Percentiles rank a stretch among this genome's conserved stretches.
Conservation (phyloP, 192 early-diverging fungal genomes). For the Geranomyces variabilis region DNA sequence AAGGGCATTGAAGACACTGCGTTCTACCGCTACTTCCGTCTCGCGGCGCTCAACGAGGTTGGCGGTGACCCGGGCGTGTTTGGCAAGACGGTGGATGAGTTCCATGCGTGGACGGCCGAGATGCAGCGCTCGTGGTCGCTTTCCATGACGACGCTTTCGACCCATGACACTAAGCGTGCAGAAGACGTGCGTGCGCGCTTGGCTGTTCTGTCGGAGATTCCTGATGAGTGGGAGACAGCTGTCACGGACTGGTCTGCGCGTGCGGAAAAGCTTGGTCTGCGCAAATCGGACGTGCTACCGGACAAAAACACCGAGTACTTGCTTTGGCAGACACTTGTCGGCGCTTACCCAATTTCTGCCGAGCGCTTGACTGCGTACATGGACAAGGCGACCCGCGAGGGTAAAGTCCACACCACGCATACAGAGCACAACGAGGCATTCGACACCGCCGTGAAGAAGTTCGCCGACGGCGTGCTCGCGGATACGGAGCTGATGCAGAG, state of each 20-base stretch:
- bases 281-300: background rate
- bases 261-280: conserved; percentile 20
- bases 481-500: conserved; percentile 10
- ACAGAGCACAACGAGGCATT: conserved; percentile 27
- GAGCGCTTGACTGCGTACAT: conserved; percentile 26
- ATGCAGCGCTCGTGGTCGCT: conserved; percentile 34
- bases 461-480: conserved; percentile 14
- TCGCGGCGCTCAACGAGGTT: conserved; percentile 31
- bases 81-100: conserved; percentile 27
- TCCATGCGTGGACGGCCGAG: conserved; percentile 11
- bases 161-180: conserved; percentile 34
- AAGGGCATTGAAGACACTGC: conserved; percentile 39
- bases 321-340: conserved; percentile 33
- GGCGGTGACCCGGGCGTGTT: conserved; percentile 35
- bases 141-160: conserved; percentile 34
- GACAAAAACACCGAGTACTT: conserved; percentile 39
- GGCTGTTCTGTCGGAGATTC: conserved; percentile 33
- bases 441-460: conserved; percentile 8
- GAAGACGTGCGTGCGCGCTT: conserved; percentile 36
- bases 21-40: conserved; percentile 39
- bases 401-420: conserved; percentile 28
- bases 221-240: conserved; percentile 24
- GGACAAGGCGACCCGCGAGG: conserved; percentile 33
- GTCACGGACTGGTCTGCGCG: conserved; percentile 18
- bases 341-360: conserved; percentile 24